Conservation (phyloP, 1,284 basidiomycete species). For the Rhodotorula glutinis region DNA sequence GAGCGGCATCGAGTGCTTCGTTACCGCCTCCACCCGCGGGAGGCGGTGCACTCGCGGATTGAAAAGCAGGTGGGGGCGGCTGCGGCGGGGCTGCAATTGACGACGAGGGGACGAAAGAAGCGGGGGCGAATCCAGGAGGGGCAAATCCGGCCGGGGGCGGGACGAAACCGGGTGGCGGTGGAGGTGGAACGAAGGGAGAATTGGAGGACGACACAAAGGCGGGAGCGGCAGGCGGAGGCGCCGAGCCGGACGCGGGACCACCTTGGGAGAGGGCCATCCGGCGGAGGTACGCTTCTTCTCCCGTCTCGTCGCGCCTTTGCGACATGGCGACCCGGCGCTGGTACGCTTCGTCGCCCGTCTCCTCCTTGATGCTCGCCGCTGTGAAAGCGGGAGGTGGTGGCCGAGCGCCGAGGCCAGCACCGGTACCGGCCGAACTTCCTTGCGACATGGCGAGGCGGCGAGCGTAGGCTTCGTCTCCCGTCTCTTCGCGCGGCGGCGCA, state of each 20-base stretch:
- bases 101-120: conserved; percentile 45
- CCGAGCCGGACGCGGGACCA: conserved; percentile 39
- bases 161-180: conserved; percentile 6
- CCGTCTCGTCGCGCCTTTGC: conserved; percentile 47
- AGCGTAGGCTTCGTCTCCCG: conserved; percentile 59
- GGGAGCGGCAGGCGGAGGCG: conserved; percentile 1
- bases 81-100: conserved; percentile 50
- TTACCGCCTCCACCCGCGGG: conserved; percentile 58
- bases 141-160: conserved; percentile 19
- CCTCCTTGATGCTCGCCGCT: neutral
- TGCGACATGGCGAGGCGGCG: conserved; percentile 61
- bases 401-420: conserved; percentile 30
- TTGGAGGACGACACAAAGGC: conserved; percentile 2
- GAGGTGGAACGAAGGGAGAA: neutral
- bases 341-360: conserved; percentile 68
- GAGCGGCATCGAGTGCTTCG: conserved; percentile 44
- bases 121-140: conserved; percentile 42
- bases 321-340: conserved; percentile 47
- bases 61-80: conserved; percentile 3
- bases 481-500: conserved; percentile 31
- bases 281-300: conserved; percentile 66
- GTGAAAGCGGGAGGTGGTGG: neutral
- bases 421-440: neutral
- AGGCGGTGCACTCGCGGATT: conserved; percentile 67
- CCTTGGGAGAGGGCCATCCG: conserved; percentile 59